phyloP scores from a whole-genome alignment of 1,139 yeast species.

The Kluyveromyces marxianus region DNA sequence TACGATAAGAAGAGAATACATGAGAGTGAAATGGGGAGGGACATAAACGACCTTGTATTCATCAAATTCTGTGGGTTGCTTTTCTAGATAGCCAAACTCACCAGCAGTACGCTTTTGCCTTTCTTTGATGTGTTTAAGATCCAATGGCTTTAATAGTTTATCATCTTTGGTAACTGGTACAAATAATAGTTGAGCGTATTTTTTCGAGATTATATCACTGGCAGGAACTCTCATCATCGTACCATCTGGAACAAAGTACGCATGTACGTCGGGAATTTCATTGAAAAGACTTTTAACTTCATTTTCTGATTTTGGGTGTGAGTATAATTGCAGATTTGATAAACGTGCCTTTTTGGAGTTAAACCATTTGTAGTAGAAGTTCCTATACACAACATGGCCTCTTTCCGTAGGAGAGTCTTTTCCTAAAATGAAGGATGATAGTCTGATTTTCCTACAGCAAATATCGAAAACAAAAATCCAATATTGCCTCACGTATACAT shows the following conservation, averaged over 20 bases:
- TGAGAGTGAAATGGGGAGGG: slow-evolving; percentile 65
- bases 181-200: slow-evolving; percentile 57
- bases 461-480: slow-evolving; percentile 61
- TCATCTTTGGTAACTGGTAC: slow-evolving; percentile 81
- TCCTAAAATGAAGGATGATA: slow-evolving; percentile 74
- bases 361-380: slow-evolving; percentile 37
- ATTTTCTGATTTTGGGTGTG: slow-evolving; percentile 46
- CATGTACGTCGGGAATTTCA: slow-evolving; percentile 35
- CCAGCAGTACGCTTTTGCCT: slow-evolving; percentile 30
- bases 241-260: slow-evolving; percentile 72
- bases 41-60: slow-evolving; percentile 73
- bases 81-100: slow-evolving; percentile 49
- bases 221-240: slow-evolving; percentile 79
- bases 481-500: slow-evolving; percentile 37
- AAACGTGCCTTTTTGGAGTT: slow-evolving; percentile 28
- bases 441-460: slow-evolving; percentile 50
- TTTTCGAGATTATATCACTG: slow-evolving; percentile 65
- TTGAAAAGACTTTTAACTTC: slow-evolving; percentile 42
- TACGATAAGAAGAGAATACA: slow-evolving; percentile 50
- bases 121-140: slow-evolving; percentile 32
- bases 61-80: slow-evolving; percentile 42
- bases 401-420: slow-evolving; percentile 66
- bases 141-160: slow-evolving; percentile 43
- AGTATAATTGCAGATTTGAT: slow-evolving; percentile 48
- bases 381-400: slow-evolving; percentile 59